Conservation (phyloP, 441 rosid species). For the Mallotus japonicus region DNA sequence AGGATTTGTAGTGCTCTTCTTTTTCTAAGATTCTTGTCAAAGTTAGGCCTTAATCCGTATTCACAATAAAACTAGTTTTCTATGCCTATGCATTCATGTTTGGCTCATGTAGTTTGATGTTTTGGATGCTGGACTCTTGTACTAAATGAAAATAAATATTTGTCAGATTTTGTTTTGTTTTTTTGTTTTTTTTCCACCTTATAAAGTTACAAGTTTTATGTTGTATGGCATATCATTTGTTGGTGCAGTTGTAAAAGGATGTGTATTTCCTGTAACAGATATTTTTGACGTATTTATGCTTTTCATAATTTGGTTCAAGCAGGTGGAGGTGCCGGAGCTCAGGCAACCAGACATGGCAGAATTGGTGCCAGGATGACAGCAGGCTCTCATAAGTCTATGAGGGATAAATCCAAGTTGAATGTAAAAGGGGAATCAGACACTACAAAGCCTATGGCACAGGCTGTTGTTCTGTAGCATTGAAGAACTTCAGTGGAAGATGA, state of each 20-base stretch:
- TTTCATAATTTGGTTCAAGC: slow-evolving; percentile 23
- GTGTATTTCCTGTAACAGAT: not conserved
- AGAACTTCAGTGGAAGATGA: slow-evolving; percentile 16
- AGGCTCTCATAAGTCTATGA: slow-evolving; percentile 35
- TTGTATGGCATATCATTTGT: not conserved
- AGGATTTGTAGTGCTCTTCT: not conserved
- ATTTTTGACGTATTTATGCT: slow-evolving; percentile 2
- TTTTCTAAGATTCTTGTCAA: not conserved
- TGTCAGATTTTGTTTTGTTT: not conserved
- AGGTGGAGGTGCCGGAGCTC: slow-evolving; percentile 37
- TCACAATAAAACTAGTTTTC: not conserved
- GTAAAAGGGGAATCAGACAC: slow-evolving; percentile 38
- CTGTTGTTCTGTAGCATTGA: slow-evolving; percentile 26
- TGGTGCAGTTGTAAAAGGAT: not conserved
- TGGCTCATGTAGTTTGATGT: not conserved
- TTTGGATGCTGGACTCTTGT: not conserved
- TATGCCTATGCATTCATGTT: not conserved
- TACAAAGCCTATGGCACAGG: slow-evolving; percentile 40
- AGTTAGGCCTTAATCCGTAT: not conserved
- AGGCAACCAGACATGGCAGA: slow-evolving; percentile 36
- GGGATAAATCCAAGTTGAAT: slow-evolving; percentile 36
- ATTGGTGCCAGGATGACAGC: slow-evolving; percentile 35
- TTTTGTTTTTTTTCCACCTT: too few relatives aligned
- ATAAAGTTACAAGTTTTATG: not conserved
- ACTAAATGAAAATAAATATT: not conserved